A percentile compares a stretch with the other conserved stretches of the same genome.
Evolutionary conservation across 352 stramenopile genomes (phyloP).

Genomic region (Globisporangium takayamanum): DNA sequence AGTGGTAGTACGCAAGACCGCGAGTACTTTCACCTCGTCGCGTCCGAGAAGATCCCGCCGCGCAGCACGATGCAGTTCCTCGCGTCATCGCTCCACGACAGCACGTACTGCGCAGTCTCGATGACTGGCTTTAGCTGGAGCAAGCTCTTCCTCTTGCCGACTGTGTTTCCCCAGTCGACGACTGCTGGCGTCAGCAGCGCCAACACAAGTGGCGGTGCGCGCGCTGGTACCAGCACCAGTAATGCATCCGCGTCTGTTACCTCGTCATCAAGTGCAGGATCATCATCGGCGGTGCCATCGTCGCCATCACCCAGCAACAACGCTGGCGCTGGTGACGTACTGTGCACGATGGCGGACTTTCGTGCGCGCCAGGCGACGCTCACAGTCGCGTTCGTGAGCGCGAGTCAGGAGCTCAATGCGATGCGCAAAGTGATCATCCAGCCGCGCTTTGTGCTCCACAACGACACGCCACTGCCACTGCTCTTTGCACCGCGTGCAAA

Average conservation of each 20-base stretch:
- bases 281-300: slow-evolving; percentile 9
- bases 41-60: slow-evolving; percentile 49
- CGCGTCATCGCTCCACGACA: slow-evolving; percentile 64
- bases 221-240: neutral
- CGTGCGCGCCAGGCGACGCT: slow-evolving; percentile 49
- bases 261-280: slow-evolving; percentile 1
- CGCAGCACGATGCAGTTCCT: slow-evolving; percentile 49
- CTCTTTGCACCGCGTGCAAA: slow-evolving; percentile 52
- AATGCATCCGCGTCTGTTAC: neutral
- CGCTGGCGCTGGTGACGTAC: slow-evolving; percentile 18
- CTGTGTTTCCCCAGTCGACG: slow-evolving; percentile 14
- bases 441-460: slow-evolving; percentile 53
- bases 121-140: slow-evolving; percentile 79
- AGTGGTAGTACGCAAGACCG: slow-evolving; percentile 25
- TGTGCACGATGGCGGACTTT: slow-evolving; percentile 56
- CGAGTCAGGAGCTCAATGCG: slow-evolving; percentile 31
- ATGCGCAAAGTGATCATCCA: slow-evolving; percentile 61
- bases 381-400: slow-evolving; percentile 53
- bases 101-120: slow-evolving; percentile 69
- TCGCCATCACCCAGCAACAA: slow-evolving; percentile 11
- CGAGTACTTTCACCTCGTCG: slow-evolving; percentile 71
- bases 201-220: neutral
- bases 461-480: slow-evolving; percentile 46
- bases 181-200: slow-evolving; percentile 8
- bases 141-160: slow-evolving; percentile 57